These are phyloP conservation scores for Crucibulum laeve DNA, from an alignment of 768 basidiomycete genomes.

Conservation along the genomic window DNA sequence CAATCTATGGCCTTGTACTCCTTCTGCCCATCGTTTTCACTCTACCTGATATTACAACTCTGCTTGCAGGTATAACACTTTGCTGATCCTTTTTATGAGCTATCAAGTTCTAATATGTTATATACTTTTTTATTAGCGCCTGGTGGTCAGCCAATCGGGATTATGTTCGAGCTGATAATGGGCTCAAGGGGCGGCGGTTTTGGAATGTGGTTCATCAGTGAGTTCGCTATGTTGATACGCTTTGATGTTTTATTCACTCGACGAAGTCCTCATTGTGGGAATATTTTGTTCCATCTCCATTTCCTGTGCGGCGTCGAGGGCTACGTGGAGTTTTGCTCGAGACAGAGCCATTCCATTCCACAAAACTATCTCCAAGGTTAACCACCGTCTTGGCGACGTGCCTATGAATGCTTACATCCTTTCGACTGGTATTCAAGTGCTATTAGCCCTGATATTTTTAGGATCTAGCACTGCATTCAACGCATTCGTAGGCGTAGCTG, in stretches of 20 bases:
- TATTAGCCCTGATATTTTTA: conserved; percentile 61
- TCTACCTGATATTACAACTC: conserved; percentile 48
- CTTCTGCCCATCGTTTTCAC: conserved; percentile 65
- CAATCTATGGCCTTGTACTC: conserved; percentile 47
- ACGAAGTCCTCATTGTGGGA: conserved; percentile 47
- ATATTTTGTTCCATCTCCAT: conserved; percentile 66
- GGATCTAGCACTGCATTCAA: conserved; percentile 63
- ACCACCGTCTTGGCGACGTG: conserved; percentile 34
- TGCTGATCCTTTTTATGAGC: too few relatives aligned
- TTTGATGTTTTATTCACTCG: background rate
- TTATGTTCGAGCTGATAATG: conserved; percentile 63
- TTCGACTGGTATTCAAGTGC: conserved; percentile 51
- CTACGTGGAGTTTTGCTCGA: conserved; percentile 69
- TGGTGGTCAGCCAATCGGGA: conserved; percentile 58
- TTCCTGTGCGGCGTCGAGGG: conserved; percentile 61
- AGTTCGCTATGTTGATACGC: conserved; percentile 7
- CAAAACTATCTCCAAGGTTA: conserved; percentile 41
- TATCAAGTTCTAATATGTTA: too few relatives aligned
- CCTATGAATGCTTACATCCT: conserved; percentile 60
- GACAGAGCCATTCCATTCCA: conserved; percentile 62
- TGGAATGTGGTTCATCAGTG: conserved; percentile 49
- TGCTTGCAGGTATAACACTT: conserved; percentile 52
- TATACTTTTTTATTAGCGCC: conserved; percentile 40
- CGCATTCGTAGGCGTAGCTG: conserved; percentile 62
- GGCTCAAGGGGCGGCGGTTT: conserved; percentile 60